Base-by-base conservation (phyloP, 2,329 filamentous ascomycete species). In the Fusarium sp. region DNA sequence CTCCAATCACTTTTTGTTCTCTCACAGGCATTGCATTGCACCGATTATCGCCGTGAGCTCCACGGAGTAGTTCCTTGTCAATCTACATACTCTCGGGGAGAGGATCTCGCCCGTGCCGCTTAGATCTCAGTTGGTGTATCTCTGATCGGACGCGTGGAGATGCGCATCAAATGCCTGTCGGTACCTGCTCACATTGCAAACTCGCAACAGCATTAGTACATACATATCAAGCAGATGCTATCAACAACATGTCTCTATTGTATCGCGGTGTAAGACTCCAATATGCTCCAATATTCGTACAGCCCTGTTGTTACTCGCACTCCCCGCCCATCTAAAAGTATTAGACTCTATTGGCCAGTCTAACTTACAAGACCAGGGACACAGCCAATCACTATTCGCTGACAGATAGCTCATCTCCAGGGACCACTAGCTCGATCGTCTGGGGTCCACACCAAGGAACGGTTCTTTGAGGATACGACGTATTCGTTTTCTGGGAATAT, bases 401-500 rank as follows among this genome's bases (percentile, higher is more conserved):
- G 33, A 52, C 40, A 62, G 9, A 50, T 68, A 40, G 33, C 47
- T 54, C 51, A 55, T 54, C 39, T 60, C 49, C 24, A 68, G 64
- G 63, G 57, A 58, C 67, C 59, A 35, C 43, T 65, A 65, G 55
- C 67, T 64, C 54, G 66, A 69, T 69, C 54, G 44, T 30, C 48
- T 26, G 11, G 44, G 46, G 44, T 47, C 56, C 62, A 51, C 56
- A 61, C 52, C 44, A 32, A 68, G 26, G 49, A 68, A 62, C 60
- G 32, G 39, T 62, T 65, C 24, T 15, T 39, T 43, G 19, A 46
- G 48, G 30, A 68, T 71, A 68, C 67, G 68, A 59, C 68, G 68
- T 70, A 71, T 70, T 70, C 68, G 68, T 67, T 65, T 45, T 41
- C 26, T 64, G 62, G 62, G 39, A 69, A 70, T 59, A 70, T 37